Evolutionary conservation across 2,329 filamentous ascomycete species (phyloP).

Genomic region (Colletotrichum neosansevieriae): DNA sequence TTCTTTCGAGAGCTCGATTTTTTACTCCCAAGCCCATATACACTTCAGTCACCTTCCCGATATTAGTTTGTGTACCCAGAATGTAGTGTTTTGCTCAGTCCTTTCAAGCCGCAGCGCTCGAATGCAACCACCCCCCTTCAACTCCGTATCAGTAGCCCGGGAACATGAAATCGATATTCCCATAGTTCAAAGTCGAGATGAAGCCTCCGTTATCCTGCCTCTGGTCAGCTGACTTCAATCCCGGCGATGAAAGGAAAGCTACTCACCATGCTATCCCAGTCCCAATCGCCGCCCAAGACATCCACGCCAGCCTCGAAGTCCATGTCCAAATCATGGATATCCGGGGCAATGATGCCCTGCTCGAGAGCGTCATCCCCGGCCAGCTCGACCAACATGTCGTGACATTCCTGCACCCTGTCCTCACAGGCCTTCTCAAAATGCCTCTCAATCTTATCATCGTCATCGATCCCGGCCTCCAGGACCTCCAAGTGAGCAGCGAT

Average conservation of each 20-base stretch:
- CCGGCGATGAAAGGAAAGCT: constrained; percentile 44
- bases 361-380: constrained; percentile 44
- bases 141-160: neutral
- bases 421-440: constrained; percentile 46
- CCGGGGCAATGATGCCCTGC: constrained; percentile 13
- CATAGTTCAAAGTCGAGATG: constrained; percentile 19
- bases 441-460: constrained; percentile 48
- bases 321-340: constrained; percentile 31
- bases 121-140: no score
- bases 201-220: constrained; percentile 18
- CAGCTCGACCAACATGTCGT: constrained; percentile 50
- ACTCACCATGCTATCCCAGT: constrained; percentile 49
- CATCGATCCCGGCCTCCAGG: constrained; percentile 45
- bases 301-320: constrained; percentile 31
- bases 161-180: constrained; percentile 18
- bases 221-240: constrained; percentile 43
- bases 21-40: no score
- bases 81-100: no score
- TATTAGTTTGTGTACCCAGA: no score
- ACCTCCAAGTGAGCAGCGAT: constrained; percentile 53
- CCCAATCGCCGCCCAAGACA: constrained; percentile 46
- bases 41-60: no score
- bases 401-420: constrained; percentile 46
- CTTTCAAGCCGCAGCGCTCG: no score
- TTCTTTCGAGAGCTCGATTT: no score